These are phyloP conservation scores for Pseudoscleropodium purum DNA, from an alignment of 225 moss, liverwort and hornwort genomes.

Conservation along the genomic window DNA sequence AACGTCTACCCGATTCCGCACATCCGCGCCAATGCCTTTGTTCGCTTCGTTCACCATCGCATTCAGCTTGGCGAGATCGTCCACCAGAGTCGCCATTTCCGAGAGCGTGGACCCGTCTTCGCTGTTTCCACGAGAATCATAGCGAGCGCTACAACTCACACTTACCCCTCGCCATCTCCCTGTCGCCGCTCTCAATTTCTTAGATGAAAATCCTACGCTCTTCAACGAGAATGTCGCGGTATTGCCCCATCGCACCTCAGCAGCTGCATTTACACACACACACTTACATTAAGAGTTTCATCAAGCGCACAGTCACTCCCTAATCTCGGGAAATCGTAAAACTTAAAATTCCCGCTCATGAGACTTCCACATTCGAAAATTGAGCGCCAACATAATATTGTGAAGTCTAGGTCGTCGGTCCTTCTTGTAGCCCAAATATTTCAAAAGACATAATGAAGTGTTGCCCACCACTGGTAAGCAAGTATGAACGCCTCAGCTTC, in stretches of 20 bases:
- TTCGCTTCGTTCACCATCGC: slow-evolving; percentile 44
- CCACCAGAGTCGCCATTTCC: slow-evolving; percentile 62
- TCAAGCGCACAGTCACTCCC: not conserved
- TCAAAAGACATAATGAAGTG: not conserved
- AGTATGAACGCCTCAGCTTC: not conserved
- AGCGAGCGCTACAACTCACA: slow-evolving; percentile 15
- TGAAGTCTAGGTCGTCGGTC: not conserved
- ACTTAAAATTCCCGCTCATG: not conserved
- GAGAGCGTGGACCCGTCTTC: slow-evolving; percentile 48
- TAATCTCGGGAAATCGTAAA: not conserved
- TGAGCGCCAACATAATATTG: not conserved
- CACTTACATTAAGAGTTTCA: not conserved
- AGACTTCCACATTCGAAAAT: not conserved
- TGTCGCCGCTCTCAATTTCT: not conserved
- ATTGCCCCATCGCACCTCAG: slow-evolving; percentile 8
- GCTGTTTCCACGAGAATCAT: slow-evolving; percentile 24
- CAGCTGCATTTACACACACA: not conserved
- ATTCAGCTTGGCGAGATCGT: slow-evolving; percentile 58
- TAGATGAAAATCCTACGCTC: not conserved
- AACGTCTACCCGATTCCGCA: slow-evolving; percentile 73
- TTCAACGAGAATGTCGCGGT: slow-evolving; percentile 1
- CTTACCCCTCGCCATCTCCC: not conserved
- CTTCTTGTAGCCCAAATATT: not conserved
- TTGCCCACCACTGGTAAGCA: not conserved
- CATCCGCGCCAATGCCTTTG: slow-evolving; percentile 75